These are phyloP conservation scores for Aspergillus flavus DNA, from an alignment of 2,329 filamentous ascomycete genomes.

Conservation along the genomic window DNA sequence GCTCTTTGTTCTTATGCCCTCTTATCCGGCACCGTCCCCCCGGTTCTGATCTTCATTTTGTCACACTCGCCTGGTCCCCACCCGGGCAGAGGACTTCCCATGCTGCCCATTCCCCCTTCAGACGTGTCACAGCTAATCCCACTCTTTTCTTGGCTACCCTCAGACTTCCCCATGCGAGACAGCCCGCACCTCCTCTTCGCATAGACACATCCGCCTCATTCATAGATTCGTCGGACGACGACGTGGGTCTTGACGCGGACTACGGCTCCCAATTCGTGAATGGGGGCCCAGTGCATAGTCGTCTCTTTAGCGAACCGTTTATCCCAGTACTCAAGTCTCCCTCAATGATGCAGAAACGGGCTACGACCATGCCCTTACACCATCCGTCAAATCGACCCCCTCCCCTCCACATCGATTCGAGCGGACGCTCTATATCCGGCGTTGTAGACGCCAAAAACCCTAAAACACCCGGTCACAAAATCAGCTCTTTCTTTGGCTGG, in stretches of 20 bases:
- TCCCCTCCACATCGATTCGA: constrained; percentile 48
- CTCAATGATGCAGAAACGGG: constrained; percentile 52
- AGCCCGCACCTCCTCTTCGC: constrained; percentile 34
- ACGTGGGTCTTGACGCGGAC: constrained; percentile 32
- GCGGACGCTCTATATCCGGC: constrained; percentile 37
- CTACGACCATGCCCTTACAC: constrained; percentile 50
- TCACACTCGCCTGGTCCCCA: constrained; percentile 5
- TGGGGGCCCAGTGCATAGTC: constrained; percentile 42
- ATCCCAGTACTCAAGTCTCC: constrained; percentile 71
- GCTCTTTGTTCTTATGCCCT: constrained; percentile 10
- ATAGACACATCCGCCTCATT: constrained; percentile 35
- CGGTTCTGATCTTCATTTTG: background rate
- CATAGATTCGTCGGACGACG: constrained; percentile 28
- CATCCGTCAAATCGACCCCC: constrained; percentile 43
- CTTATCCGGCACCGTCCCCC: constrained; percentile 9
- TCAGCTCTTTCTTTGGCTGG: constrained; percentile 70
- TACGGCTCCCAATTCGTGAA: constrained; percentile 36
- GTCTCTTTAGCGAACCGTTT: constrained; percentile 48
- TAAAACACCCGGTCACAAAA: constrained; percentile 58
- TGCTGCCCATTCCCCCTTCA: constrained; percentile 24
- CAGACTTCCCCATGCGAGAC: constrained; percentile 45
- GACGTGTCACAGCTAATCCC: constrained; percentile 28
- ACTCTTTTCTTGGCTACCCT: constrained; percentile 25
- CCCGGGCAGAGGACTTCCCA: constrained; percentile 19
- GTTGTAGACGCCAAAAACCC: constrained; percentile 42